A percentile compares a stretch with the other conserved stretches of the same genome.
Evolutionary conservation across 768 basidiomycete genomes (phyloP).

Genomic region (Tulasnella sp.): DNA sequence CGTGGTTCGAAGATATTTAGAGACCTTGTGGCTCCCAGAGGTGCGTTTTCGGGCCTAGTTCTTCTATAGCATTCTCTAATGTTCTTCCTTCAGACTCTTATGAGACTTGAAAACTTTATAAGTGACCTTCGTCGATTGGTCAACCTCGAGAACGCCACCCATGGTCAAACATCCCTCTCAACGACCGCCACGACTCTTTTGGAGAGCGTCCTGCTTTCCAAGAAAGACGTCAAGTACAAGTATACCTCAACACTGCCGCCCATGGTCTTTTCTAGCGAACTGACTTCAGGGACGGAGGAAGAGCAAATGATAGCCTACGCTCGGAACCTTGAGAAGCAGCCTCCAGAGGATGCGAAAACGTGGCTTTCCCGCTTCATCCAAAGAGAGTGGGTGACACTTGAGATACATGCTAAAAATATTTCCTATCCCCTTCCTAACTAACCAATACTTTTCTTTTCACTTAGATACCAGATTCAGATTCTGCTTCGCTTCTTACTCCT

Average conservation of each 20-base stretch:
- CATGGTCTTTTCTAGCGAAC: neutral
- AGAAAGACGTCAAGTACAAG: slow-evolving; percentile 11
- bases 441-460: neutral
- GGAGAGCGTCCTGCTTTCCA: neutral
- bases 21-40: slow-evolving; percentile 21
- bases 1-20: slow-evolving; percentile 9
- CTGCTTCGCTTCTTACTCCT: neutral
- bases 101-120: slow-evolving; percentile 7
- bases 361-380: neutral
- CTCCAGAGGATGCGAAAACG: neutral
- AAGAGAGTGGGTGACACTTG: neutral
- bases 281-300: neutral
- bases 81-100: neutral
- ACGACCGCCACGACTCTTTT: slow-evolving; percentile 1
- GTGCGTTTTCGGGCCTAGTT: neutral
- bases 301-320: neutral
- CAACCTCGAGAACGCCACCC: neutral
- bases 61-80: neutral
- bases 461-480: slow-evolving; percentile 8
- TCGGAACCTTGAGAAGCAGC: neutral
- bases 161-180: neutral
- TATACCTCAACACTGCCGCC: neutral
- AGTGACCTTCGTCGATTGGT: slow-evolving; percentile 12
- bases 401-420: neutral
- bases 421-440: neutral